A percentile compares a stretch with the other conserved stretches of the same genome.
Conservation (phyloP, 805 yeast species). For the Tetrapisispora iriomotensis region DNA sequence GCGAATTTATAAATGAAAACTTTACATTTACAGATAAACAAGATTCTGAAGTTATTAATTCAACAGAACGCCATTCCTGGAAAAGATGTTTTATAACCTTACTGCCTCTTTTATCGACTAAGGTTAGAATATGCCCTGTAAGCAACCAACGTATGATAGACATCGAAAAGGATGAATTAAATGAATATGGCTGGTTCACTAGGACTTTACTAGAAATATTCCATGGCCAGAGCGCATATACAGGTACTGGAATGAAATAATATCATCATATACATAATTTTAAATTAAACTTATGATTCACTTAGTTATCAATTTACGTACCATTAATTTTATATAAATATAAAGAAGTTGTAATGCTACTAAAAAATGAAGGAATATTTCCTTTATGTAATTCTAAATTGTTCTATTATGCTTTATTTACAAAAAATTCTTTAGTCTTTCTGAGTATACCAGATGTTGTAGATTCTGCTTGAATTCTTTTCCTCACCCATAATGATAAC, state of each 20-base stretch:
- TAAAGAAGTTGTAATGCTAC: no score
- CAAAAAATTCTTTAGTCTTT: conserved; percentile 19
- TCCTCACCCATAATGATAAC: conserved; percentile 65
- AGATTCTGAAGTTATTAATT: conserved; percentile 16
- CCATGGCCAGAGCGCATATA: conserved; percentile 21
- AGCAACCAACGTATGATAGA: conserved; percentile 27
- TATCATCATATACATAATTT: no score
- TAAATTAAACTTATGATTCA: no score
- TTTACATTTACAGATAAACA: conserved; percentile 12
- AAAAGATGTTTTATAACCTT: conserved; percentile 31
- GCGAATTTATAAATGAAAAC: conserved; percentile 23
- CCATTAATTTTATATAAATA: no score
- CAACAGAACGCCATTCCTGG: conserved; percentile 28
- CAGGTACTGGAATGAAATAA: conserved; percentile 18
- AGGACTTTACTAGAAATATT: conserved; percentile 19
- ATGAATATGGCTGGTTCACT: conserved; percentile 30
- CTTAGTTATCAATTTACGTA: no score
- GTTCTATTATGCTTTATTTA: neutral
- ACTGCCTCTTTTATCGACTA: conserved; percentile 30
- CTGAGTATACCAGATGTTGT: conserved; percentile 12
- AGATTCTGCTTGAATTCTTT: conserved; percentile 26
- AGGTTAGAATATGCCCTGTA: conserved; percentile 29
- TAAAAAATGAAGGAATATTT: no score
- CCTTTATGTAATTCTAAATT: neutral
- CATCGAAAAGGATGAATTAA: conserved; percentile 16